Evolutionary conservation across 768 basidiomycete genomes (phyloP), one percentile per base, ranked within the genome.

Genomic region (Leucocoprinus birnbaumii): DNA sequence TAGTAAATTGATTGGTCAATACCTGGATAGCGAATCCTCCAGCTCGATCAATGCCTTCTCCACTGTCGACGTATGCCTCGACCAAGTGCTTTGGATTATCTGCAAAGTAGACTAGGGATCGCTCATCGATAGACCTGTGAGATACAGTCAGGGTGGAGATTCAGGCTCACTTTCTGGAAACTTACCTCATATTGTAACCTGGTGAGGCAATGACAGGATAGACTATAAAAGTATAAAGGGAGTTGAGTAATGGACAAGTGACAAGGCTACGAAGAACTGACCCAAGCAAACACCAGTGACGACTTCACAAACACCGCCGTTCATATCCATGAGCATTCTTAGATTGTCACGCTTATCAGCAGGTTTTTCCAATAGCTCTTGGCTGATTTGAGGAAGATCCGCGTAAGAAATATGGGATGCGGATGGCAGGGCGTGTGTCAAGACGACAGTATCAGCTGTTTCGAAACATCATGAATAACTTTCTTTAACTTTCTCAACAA

Each of bases 11-110:
- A n/a, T n/a, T n/a, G n/a, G n/a, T 25, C 50, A 51, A 27, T 24
- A 92, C 93, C 78, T 98, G 96, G 38, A 94, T 84, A 1, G 93
- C 94, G 66, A 98, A 98, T 0, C 96, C 96, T 2, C 96, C 96
- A 0, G 96, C 95, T 18, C 93, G 80, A 63, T 94, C 89, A 40
- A 85, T 66, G 0, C 94, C 94, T 71, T 97, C 94, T 5, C 86
- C 89, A 51, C 80, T 87, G 34, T 92, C 85, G 18, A 84, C 91
- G 61, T 98, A 98, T 8, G 92, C 89, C 58, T 87, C 63, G 8
- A 94, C 68, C 19, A 90, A 56, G 13, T 81, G 71, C 35, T 63
- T 58, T 0, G 85, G 71, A 63, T 78, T 87, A 58, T 91, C 85
- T 1, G 78, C 74, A 64, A 93, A 92, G 63, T 91, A 78, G 10